Percentiles rank a stretch among this genome's conserved stretches.
Conservation (phyloP, 169 alveolate species). For the Cryptosporidium canis region DNA sequence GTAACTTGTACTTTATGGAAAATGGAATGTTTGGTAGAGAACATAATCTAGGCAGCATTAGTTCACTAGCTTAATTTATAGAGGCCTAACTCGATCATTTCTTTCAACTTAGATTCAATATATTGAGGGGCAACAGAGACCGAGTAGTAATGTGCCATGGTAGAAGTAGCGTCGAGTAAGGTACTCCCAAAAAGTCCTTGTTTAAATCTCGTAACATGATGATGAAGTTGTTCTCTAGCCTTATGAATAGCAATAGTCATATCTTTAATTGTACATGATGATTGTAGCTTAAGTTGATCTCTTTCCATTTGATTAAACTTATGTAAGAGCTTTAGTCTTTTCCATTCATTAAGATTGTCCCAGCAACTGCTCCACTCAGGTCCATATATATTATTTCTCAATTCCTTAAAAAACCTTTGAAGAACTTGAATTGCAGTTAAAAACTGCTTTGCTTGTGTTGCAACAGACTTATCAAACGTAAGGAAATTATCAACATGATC, state of each 20-base stretch:
- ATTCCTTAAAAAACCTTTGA: constrained; percentile 56
- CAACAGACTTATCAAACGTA: constrained; percentile 52
- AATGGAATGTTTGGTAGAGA: not conserved
- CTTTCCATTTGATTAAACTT: constrained; percentile 31
- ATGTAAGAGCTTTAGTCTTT: constrained; percentile 27
- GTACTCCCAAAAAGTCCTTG: constrained; percentile 61
- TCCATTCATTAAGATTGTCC: constrained; percentile 65
- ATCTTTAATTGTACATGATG: constrained; percentile 64
- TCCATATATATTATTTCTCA: constrained; percentile 50
- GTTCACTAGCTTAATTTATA: constrained; percentile 13
- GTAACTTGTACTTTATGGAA: no score
- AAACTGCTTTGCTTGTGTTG: constrained; percentile 55
- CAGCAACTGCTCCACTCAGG: constrained; percentile 69
- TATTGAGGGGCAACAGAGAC: constrained; percentile 71
- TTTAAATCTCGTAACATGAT: constrained; percentile 30
- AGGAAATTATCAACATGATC: constrained; percentile 54
- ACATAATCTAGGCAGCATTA: not conserved
- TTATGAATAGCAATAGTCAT: constrained; percentile 72
- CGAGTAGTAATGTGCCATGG: constrained; percentile 64
- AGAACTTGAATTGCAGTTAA: constrained; percentile 42
- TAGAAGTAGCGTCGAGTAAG: constrained; percentile 39
- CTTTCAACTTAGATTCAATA: constrained; percentile 33
- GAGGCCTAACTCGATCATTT: constrained; percentile 33
- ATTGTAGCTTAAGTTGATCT: constrained; percentile 15
- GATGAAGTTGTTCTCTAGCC: constrained; percentile 72